Conservation (phyloP, 306 rosid genomes). For the Lagenaria siceraria region DNA sequence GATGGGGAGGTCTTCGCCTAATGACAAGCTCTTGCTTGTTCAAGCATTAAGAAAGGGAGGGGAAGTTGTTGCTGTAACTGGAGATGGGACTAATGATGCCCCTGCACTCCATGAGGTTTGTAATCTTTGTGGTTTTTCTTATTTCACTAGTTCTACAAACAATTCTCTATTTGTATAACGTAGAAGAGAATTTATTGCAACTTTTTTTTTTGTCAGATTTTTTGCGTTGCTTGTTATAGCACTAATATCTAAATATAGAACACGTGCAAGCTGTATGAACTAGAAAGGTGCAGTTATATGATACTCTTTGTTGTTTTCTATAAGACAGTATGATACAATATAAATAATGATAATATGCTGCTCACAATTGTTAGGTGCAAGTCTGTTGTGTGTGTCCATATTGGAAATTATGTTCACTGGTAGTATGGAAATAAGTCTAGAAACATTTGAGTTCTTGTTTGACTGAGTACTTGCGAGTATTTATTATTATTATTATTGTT, state of each 20-base stretch:
- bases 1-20: constrained; percentile 98
- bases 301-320: background rate
- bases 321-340: background rate
- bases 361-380: background rate
- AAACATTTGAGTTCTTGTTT: background rate
- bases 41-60: constrained; percentile 93
- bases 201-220: background rate
- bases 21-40: constrained; percentile 94
- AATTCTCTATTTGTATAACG: background rate
- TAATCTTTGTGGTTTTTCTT: constrained; percentile 17
- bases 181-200: background rate
- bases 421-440: background rate
- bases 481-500: background rate
- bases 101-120: constrained; percentile 98
- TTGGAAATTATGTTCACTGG: background rate
- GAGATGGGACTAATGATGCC: constrained; percentile 98
- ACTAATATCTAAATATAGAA: background rate
- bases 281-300: background rate
- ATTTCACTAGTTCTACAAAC: background rate
- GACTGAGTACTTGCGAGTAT: background rate
- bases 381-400: background rate
- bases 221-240: background rate
- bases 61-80: constrained; percentile 95
- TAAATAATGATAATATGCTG: background rate
- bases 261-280: background rate